Conservation (phyloP, 1,284 basidiomycete genomes). For the Rhodotorula sp. region DNA sequence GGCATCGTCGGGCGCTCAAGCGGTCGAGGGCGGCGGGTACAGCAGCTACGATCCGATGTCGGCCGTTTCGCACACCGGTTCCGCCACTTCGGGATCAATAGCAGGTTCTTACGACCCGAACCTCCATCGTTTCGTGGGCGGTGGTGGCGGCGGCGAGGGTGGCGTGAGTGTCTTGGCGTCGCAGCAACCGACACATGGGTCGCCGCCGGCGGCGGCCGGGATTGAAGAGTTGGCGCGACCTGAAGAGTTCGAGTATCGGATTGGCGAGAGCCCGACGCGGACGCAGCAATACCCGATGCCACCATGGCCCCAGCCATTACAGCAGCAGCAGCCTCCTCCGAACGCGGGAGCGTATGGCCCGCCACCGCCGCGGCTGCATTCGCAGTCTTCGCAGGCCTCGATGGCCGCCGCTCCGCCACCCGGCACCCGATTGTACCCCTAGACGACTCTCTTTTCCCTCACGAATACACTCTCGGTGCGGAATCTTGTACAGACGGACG, state of each 20-base stretch:
- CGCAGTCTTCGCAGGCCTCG: conserved; percentile 1
- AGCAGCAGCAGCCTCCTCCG: background rate
- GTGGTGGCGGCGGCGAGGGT: too few relatives aligned
- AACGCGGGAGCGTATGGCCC: background rate
- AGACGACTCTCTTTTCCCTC: background rate
- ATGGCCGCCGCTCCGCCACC: background rate
- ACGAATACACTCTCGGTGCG: background rate
- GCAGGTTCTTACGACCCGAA: conserved; percentile 3
- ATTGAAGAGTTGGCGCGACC: conserved; percentile 26
- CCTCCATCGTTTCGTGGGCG: background rate
- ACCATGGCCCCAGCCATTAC: background rate
- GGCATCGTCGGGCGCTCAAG: background rate
- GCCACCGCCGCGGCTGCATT: background rate
- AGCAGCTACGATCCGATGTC: conserved; percentile 6
- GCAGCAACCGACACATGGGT: too few relatives aligned
- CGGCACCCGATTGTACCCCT: background rate
- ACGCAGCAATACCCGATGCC: background rate
- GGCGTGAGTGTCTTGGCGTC: background rate
- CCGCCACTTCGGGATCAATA: background rate
- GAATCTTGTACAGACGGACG: too few relatives aligned
- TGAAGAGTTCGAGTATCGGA: conserved; percentile 23
- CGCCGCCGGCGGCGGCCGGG: background rate
- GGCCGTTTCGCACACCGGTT: conserved; percentile 5
- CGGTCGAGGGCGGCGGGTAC: background rate
- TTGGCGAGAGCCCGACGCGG: conserved; percentile 4